phyloP scores from a whole-genome alignment of 805 yeast species.

The Zygotorulaspora sp. region DNA sequence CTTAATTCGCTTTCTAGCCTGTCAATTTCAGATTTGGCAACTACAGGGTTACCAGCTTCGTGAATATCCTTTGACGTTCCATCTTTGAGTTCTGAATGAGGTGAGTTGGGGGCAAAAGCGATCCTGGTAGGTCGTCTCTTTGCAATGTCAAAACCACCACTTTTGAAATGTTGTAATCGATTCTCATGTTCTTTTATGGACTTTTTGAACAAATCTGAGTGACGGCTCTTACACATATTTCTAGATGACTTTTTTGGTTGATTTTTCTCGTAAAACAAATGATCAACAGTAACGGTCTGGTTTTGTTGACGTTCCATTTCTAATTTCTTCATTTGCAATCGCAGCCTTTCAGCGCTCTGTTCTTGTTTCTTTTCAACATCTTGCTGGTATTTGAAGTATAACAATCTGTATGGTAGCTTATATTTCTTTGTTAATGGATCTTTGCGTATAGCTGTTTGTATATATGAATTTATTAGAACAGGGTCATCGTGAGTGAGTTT shows the following conservation, averaged over 20 bases:
- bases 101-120: no score
- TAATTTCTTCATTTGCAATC: slow-evolving; percentile 30
- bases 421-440: slow-evolving; percentile 27
- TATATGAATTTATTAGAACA: slow-evolving; percentile 15
- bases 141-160: slow-evolving; percentile 15
- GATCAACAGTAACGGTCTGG: slow-evolving; percentile 28
- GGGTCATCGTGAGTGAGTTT: slow-evolving; percentile 8
- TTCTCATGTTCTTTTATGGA: slow-evolving; percentile 21
- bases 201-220: slow-evolving; percentile 17
- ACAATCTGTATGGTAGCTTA: slow-evolving; percentile 35
- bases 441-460: slow-evolving; percentile 18
- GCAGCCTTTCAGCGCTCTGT: slow-evolving; percentile 34
- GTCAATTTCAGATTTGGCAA: not conserved
- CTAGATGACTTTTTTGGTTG: slow-evolving; percentile 11
- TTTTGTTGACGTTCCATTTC: slow-evolving; percentile 33
- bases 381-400: slow-evolving; percentile 33
- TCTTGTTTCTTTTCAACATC: slow-evolving; percentile 35
- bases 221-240: slow-evolving; percentile 6
- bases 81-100: no score
- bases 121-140: slow-evolving; percentile 22
- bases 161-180: slow-evolving; percentile 22
- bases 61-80: no score
- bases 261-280: slow-evolving; percentile 17
- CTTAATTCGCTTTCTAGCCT: not conserved
- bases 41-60: slow-evolving; percentile 26